Evolutionary conservation across 148 eudicot species (phyloP).

Genomic region (Nepenthes mirabilis): DNA sequence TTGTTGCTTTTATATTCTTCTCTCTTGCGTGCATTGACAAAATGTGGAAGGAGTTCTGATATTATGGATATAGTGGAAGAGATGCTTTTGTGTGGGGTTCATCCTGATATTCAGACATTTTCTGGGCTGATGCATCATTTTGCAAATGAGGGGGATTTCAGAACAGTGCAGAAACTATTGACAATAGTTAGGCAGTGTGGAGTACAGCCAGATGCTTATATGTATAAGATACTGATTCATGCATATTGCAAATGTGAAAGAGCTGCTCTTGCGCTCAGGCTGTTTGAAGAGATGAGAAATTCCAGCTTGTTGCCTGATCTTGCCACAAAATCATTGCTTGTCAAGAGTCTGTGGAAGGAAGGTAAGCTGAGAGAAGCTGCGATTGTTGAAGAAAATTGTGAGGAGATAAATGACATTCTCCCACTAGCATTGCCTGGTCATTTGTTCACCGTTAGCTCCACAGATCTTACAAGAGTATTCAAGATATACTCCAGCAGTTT

Average conservation of each 20-base stretch:
- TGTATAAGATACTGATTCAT: conserved; percentile 54
- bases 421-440: conserved; percentile 46
- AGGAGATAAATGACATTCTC: conserved; percentile 24
- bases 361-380: conserved; percentile 86
- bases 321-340: conserved; percentile 61
- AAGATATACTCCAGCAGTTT: conserved; percentile 31
- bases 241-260: conserved; percentile 63
- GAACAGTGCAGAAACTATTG: conserved; percentile 62
- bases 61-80: conserved; percentile 43
- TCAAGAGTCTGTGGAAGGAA: conserved; percentile 83
- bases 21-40: conserved; percentile 59
- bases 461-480: conserved; percentile 41
- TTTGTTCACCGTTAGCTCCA: conserved; percentile 39
- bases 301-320: conserved; percentile 41
- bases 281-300: conserved; percentile 74
- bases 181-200: conserved; percentile 57
- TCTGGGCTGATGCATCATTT: conserved; percentile 79
- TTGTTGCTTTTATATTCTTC: conserved; percentile 54
- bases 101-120: conserved; percentile 76
- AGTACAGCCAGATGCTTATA: conserved; percentile 60
- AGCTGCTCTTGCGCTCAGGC: conserved; percentile 71
- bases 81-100: conserved; percentile 47
- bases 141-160: conserved; percentile 55
- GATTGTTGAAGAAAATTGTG: conserved; percentile 51
- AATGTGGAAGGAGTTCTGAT: conserved; percentile 53